Conservation (phyloP, 352 stramenopile species). For the Albugo candida region DNA sequence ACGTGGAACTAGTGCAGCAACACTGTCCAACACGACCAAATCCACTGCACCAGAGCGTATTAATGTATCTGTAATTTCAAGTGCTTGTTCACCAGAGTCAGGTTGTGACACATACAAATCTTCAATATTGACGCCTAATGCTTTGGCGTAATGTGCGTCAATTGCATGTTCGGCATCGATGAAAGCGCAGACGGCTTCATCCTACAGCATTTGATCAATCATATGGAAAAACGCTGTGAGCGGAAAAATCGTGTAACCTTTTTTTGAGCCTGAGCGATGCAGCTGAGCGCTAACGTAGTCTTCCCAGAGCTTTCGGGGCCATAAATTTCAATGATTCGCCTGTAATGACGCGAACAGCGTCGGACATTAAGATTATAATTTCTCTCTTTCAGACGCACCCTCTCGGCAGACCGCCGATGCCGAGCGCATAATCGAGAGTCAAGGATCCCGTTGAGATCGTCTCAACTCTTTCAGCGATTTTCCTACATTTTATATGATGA, state of each 20-base stretch:
- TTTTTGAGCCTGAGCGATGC: conserved; percentile 92
- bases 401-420: conserved; percentile 87
- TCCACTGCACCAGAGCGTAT: conserved; percentile 91
- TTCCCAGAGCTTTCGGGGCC: conserved; percentile 96
- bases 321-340: conserved; percentile 97
- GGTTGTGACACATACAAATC: conserved; percentile 94
- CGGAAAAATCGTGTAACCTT: no score
- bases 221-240: no score
- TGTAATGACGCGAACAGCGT: conserved; percentile 8
- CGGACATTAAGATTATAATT: not conserved
- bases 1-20: conserved; percentile 92
- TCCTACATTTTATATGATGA: conserved; percentile 12
- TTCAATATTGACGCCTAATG: conserved; percentile 88
- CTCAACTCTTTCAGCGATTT: conserved; percentile 79
- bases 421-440: conserved; percentile 82
- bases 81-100: conserved; percentile 92
- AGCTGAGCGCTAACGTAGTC: conserved; percentile 95
- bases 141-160: conserved; percentile 89
- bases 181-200: conserved; percentile 89
- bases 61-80: conserved; percentile 97
- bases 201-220: not conserved
- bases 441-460: conserved; percentile 88
- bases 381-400: conserved; percentile 19
- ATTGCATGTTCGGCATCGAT: conserved; percentile 98
- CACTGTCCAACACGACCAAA: conserved; percentile 94